Base-by-base conservation (phyloP, 2,329 filamentous ascomycete species). In the Phoma sp. region DNA sequence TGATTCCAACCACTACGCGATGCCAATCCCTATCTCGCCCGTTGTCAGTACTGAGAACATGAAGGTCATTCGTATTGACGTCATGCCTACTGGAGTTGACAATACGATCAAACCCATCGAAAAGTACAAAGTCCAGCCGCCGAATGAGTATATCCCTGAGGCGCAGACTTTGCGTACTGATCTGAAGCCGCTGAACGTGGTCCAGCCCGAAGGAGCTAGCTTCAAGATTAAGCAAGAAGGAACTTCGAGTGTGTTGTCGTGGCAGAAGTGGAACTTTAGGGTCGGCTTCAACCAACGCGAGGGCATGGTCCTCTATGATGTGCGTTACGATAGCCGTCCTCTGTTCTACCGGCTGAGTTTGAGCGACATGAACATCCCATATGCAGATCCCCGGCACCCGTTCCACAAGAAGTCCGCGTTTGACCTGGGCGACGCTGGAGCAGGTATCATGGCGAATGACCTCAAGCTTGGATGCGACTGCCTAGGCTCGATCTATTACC, bases 211-310 rank as follows among this genome's bases (percentile, higher is more conserved):
- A 59, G 86, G 86, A 7, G 81, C 85, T 2, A 87, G 84, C 10
- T 89, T 88, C 69, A 78, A 77, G 13, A 77, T 85, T 11, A 76
- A 75, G 8, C 70, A 80, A 36, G 75, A 79, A 55, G 81, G 80
- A 29, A 82, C 82, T 23, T 84, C 84, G 2, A 82, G 80, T 47
- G 74, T 80, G 18, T 68, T 89, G 33, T 76, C 80, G 54, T 87
- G 87, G 87, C 87, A 89, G 70, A 89, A 88, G 62, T 90, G 88
- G 87, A 79, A 82, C 1, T 86, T 91, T 75, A 79, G 87, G 9
- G 80, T 92, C 3, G 82, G 83, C 32, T 90, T 89, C 76, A 90
- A 87, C 69, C 81, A 84, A 41, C 80, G 89, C 2, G 89, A 89
- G 68, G 87, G 87, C 9, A 83, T 88, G 78, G 85, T 89, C 1